phyloP scores from a whole-genome alignment of 345 rosid genomes.

The Gossypium herbaceum region DNA sequence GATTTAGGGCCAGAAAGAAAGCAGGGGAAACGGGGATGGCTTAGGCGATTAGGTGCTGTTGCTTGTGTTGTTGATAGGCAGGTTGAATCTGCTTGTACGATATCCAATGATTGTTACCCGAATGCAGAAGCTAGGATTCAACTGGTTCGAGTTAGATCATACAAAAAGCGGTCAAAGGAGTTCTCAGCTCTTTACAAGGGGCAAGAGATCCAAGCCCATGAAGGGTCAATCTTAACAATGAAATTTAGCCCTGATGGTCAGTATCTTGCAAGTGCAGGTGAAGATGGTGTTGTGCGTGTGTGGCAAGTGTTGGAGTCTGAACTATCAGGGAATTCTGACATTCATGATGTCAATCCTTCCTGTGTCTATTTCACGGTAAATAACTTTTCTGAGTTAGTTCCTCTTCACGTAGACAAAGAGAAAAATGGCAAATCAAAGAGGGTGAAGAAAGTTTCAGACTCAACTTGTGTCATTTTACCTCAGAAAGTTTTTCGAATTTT shows the following conservation, averaged over 20 bases:
- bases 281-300: constrained; percentile 35
- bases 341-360: constrained; percentile 30
- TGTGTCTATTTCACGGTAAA: constrained; percentile 32
- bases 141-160: constrained; percentile 26
- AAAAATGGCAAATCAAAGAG: constrained; percentile 26
- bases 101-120: constrained; percentile 14
- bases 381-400: constrained; percentile 29
- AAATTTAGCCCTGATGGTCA: constrained; percentile 41
- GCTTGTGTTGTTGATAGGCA: constrained; percentile 31
- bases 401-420: constrained; percentile 22
- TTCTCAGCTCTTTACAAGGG: constrained; percentile 35
- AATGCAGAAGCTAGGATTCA: constrained; percentile 13
- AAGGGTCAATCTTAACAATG: constrained; percentile 39
- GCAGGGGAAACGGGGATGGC: constrained; percentile 33
- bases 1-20: constrained; percentile 13
- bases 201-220: constrained; percentile 39
- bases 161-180: constrained; percentile 33
- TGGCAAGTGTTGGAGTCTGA: constrained; percentile 38
- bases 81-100: constrained; percentile 23
- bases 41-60: constrained; percentile 36
- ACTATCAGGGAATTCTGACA: constrained; percentile 16
- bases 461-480: constrained; percentile 40
- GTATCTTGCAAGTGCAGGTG: constrained; percentile 40
- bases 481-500: constrained; percentile 31
- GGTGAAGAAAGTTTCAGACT: constrained; percentile 20